Evolutionary conservation across 495 filamentous ascomycete genomes (phyloP).

Genomic region (Baudoinia panamericana): DNA sequence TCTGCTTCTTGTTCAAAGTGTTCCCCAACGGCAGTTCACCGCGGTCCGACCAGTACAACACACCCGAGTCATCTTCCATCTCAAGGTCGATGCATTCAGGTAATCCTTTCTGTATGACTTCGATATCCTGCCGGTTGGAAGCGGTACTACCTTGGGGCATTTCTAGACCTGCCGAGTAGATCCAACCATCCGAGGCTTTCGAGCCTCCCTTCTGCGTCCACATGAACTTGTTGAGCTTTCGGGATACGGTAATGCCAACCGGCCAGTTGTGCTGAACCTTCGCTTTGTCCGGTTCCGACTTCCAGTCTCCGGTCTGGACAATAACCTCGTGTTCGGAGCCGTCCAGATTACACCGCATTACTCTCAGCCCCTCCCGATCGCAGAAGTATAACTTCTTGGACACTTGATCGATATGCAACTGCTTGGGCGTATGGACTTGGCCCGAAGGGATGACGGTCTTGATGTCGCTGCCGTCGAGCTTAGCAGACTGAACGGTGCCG

Average conservation of each 20-base stretch:
- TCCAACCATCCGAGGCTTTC: conserved; percentile 35
- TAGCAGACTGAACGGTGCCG: conserved; percentile 35
- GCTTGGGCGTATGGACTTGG: conserved; percentile 41
- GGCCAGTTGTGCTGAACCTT: conserved; percentile 37
- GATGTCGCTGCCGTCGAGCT: conserved; percentile 34
- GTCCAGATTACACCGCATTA: conserved; percentile 36
- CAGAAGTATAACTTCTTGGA: conserved; percentile 36
- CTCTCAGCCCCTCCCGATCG: conserved; percentile 42
- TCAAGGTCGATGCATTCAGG: conserved; percentile 46
- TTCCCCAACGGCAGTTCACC: too few relatives aligned
- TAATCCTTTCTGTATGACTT: conserved; percentile 31
- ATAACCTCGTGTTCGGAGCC: conserved; percentile 35
- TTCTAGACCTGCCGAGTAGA: conserved; percentile 35
- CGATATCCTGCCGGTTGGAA: conserved; percentile 31
- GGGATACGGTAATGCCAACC: conserved; percentile 36
- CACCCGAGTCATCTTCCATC: conserved; percentile 30
- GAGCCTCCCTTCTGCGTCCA: conserved; percentile 46
- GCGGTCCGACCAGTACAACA: conserved; percentile 44
- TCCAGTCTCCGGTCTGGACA: conserved; percentile 28
- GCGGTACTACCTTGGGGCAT: conserved; percentile 26
- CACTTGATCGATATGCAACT: conserved; percentile 31
- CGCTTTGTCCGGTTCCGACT: conserved; percentile 8
- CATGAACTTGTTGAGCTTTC: conserved; percentile 33
- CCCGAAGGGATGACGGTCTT: conserved; percentile 31
- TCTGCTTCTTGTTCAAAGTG: too few relatives aligned